Evolutionary conservation across 345 rosid species (phyloP), one percentile per base, ranked within the genome.

Genomic region (Pelargonium nanum): DNA sequence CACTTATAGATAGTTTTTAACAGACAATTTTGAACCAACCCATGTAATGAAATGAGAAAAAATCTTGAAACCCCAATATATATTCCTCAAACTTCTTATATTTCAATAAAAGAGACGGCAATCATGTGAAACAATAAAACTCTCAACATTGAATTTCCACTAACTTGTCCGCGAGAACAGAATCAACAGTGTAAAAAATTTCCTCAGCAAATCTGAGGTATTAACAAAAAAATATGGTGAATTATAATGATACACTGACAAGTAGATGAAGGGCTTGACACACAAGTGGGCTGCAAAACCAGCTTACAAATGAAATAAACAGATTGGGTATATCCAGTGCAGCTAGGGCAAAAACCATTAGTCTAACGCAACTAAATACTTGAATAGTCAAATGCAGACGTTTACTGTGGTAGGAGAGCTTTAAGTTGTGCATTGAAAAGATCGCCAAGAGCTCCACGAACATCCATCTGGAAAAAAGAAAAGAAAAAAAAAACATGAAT

Each of bases 371-470:
- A 55, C 40, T 68, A 57, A 25, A 20, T 40, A 30, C 26, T n/a
- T 6, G 40, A 24, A 57, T 53, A 5, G 57, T 53, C 52, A 66
- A 56, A 8, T 1, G 24, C 24, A 54, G 1, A 20, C 24, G 19
- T 54, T 65, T 61, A 68, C 68, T 70, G 77, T 44, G 91, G 97
- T 32, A 87, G 68, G 58, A 93, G 81, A 56, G 88, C 77, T 79
- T 85, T 87, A 80, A 93, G 70, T 69, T 93, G 99, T 68, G 80
- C 66, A 75, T 76, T 78, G 80, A 89, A 93, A 59, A 89, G 97
- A 71, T 89, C 83, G 22, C 82, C 97, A 28, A 89, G 78, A 17
- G 94, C 96, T 63, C 91, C 96, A 28, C 97, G 88, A 65, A 93
- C 87, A 65, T 84, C 97, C 96, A 89, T 82, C 99, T 93, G 81